phyloP scores from a whole-genome alignment of 352 stramenopile species.

The Globisporangium alternatum region DNA sequence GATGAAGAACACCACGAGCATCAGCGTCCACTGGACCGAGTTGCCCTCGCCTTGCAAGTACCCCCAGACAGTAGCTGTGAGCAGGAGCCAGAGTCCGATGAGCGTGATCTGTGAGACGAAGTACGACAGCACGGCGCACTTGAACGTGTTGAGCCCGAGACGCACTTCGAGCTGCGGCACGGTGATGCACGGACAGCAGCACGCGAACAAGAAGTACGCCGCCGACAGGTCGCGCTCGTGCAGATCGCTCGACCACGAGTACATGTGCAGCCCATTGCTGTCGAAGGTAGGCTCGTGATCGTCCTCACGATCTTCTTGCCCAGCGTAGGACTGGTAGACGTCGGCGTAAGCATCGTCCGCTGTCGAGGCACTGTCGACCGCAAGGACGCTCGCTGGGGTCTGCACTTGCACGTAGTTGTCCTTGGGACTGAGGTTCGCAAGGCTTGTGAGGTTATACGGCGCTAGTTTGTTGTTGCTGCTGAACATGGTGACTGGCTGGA shows the following conservation, averaged over 20 bases:
- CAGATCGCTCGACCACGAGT: constrained; percentile 9
- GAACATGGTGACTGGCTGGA: neutral
- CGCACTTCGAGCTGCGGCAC: constrained; percentile 14
- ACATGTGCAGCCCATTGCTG: constrained; percentile 14
- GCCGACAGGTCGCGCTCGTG: constrained; percentile 7
- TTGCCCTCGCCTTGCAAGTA: constrained; percentile 7
- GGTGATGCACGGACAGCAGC: constrained; percentile 15
- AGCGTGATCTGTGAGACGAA: constrained; percentile 9
- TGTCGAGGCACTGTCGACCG: neutral
- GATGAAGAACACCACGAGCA: constrained; percentile 2
- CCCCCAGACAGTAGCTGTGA: constrained; percentile 1
- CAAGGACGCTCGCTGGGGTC: neutral
- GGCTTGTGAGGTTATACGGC: constrained; percentile 2
- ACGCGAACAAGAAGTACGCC: constrained; percentile 13
- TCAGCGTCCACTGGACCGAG: constrained; percentile 6
- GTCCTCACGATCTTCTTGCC: neutral
- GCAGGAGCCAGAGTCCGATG: constrained; percentile 15
- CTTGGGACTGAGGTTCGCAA: constrained; percentile 9
- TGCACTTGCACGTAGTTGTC: constrained; percentile 11
- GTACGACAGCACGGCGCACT: constrained; percentile 3
- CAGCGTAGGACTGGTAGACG: neutral
- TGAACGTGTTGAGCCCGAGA: constrained; percentile 10
- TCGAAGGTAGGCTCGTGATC: neutral
- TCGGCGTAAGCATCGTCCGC: neutral
- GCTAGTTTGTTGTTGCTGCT: constrained; percentile 1